These are phyloP conservation scores for Alternaria tenuissima DNA, from an alignment of 2,329 filamentous ascomycete genomes.

Conservation along the genomic window DNA sequence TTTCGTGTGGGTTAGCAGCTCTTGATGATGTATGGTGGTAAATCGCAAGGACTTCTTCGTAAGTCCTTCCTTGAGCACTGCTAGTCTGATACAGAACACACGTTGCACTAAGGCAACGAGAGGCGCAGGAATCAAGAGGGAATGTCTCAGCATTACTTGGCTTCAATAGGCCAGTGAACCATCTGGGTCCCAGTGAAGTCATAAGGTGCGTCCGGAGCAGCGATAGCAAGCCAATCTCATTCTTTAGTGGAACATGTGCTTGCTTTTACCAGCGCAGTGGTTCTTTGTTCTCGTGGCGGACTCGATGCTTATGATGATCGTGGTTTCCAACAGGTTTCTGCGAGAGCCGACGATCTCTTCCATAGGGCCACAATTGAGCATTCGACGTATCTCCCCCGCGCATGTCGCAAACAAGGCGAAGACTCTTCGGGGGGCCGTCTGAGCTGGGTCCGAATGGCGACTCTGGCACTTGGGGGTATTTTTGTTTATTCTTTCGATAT, in stretches of 20 bases:
- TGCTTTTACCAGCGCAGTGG: slow-evolving; percentile 4
- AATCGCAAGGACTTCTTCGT: neutral
- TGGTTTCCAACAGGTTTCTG: neutral
- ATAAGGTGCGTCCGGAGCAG: slow-evolving; percentile 1
- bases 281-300: neutral
- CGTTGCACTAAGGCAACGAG: slow-evolving; percentile 4
- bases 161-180: neutral
- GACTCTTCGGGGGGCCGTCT: neutral
- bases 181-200: slow-evolving; percentile 10
- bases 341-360: neutral
- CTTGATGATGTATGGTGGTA: neutral
- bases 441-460: neutral
- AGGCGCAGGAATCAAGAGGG: neutral
- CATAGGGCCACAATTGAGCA: neutral
- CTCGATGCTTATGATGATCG: neutral
- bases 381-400: neutral
- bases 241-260: slow-evolving; percentile 2
- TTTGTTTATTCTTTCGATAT: neutral
- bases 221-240: slow-evolving; percentile 1
- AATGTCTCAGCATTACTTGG: slow-evolving; percentile 6
- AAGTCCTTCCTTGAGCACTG: neutral
- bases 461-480: neutral
- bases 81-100: neutral
- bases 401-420: neutral
- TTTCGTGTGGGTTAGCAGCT: neutral